A percentile compares a stretch with the other conserved stretches of the same genome.
These are phyloP conservation scores for Ophiostoma montium DNA, from an alignment of 2,329 filamentous ascomycete species.

Conservation along the genomic window DNA sequence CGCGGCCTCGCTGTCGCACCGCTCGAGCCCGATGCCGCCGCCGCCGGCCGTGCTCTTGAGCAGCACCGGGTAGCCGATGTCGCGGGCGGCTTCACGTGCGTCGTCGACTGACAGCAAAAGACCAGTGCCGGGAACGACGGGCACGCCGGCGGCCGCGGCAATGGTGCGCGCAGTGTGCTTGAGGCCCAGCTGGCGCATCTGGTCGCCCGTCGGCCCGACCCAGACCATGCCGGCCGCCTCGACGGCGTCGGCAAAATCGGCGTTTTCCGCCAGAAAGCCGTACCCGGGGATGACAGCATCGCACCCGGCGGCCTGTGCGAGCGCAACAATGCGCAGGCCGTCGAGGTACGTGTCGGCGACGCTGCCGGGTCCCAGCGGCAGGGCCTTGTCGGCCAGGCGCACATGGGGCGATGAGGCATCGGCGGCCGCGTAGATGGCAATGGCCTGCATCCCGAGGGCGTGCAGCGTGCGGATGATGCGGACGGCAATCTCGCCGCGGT, in stretches of 20 bases:
- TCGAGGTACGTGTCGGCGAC: conserved; percentile 5
- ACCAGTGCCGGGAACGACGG: conserved; percentile 24
- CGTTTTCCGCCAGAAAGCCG: conserved; percentile 8
- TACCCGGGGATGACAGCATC: conserved; percentile 9
- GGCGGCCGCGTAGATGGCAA: conserved; percentile 13
- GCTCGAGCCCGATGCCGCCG: conserved; percentile 43
- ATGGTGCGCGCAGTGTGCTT: conserved; percentile 7
- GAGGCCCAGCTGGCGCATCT: conserved; percentile 3
- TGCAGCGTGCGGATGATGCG: conserved; percentile 11
- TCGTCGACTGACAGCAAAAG: conserved; percentile 23
- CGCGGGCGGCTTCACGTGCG: conserved; percentile 32
- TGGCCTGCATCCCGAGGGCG: conserved; percentile 5
- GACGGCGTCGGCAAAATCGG: conserved; percentile 3
- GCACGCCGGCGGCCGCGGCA: conserved; percentile 26
- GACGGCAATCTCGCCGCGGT: conserved; percentile 18
- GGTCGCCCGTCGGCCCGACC: conserved; percentile 2
- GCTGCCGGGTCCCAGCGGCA: conserved; percentile 11
- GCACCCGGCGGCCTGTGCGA: conserved; percentile 2
- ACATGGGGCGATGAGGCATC: conserved; percentile 15
- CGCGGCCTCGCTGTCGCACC: conserved; percentile 29
- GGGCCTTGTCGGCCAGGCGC: conserved; percentile 12
- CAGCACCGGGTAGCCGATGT: conserved; percentile 29
- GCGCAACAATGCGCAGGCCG: conserved; percentile 11
- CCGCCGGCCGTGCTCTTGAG: conserved; percentile 49
- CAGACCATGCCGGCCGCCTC: conserved; percentile 16